These are phyloP conservation scores for Ogataea pilisensis DNA, from an alignment of 805 yeast genomes.

Conservation along the genomic window DNA sequence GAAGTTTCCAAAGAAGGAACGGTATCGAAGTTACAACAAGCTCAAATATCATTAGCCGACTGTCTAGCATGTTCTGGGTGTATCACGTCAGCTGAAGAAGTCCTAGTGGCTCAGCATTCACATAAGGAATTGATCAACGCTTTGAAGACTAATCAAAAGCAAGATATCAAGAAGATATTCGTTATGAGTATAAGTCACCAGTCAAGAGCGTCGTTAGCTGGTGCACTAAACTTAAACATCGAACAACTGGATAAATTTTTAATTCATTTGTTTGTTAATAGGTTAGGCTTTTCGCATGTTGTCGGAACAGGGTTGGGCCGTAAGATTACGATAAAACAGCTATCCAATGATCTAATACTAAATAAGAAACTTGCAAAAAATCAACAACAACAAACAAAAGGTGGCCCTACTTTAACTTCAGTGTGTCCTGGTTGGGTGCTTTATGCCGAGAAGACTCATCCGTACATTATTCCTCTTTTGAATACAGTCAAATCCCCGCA, in stretches of 20 bases:
- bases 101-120: constrained; percentile 84
- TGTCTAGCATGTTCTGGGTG: constrained; percentile 97
- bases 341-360: constrained; percentile 41
- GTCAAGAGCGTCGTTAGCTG: constrained; percentile 75
- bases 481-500: constrained; percentile 85
- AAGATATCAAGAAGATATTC: constrained; percentile 36
- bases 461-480: constrained; percentile 66
- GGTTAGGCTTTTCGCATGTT: constrained; percentile 65
- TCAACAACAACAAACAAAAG: constrained; percentile 6
- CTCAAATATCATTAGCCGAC: constrained; percentile 85
- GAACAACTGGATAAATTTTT: constrained; percentile 59
- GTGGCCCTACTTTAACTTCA: constrained; percentile 63
- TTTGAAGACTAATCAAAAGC: constrained; percentile 31
- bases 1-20: constrained; percentile 64
- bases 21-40: constrained; percentile 56
- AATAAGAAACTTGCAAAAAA: constrained; percentile 8
- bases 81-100: constrained; percentile 95
- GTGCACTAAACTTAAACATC: constrained; percentile 52
- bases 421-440: constrained; percentile 96
- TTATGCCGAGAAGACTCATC: constrained; percentile 94
- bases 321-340: constrained; percentile 50
- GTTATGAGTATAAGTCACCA: constrained; percentile 85
- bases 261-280: constrained; percentile 50
- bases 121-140: constrained; percentile 72
- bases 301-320: constrained; percentile 87